phyloP scores from a whole-genome alignment of 2,329 filamentous ascomycete genomes.

The Fusarium sp. region DNA sequence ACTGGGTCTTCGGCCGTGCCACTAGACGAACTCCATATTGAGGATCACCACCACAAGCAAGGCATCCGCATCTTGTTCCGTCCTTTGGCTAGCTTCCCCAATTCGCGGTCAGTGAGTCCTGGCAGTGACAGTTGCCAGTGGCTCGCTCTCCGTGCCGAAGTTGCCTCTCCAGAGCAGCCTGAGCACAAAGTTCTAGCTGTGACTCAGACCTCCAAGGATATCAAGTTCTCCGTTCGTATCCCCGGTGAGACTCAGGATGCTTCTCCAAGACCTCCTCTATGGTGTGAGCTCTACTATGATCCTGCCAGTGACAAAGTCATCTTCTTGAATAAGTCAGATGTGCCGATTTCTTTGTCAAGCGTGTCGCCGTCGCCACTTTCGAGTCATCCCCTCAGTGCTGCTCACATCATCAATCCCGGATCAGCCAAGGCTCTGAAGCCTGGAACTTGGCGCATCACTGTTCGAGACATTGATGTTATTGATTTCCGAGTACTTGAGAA shows the following conservation, averaged over 20 bases:
- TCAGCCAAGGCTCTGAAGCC: constrained; percentile 63
- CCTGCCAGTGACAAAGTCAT: constrained; percentile 70
- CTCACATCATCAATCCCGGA: constrained; percentile 60
- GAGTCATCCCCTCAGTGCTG: constrained; percentile 58
- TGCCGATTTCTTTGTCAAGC: constrained; percentile 64
- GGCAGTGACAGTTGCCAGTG: constrained; percentile 69
- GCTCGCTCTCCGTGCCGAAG: constrained; percentile 68
- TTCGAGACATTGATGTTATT: constrained; percentile 63
- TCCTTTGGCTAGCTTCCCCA: constrained; percentile 64
- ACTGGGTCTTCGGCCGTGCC: constrained; percentile 61
- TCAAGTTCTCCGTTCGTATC: constrained; percentile 71
- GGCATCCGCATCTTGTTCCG: constrained; percentile 70
- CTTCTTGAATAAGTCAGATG: constrained; percentile 67
- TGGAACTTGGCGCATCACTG: constrained; percentile 69
- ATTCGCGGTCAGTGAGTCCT: constrained; percentile 67
- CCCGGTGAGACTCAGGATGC: constrained; percentile 62
- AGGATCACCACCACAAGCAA: constrained; percentile 66
- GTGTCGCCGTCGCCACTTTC: constrained; percentile 57
- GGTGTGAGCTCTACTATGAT: constrained; percentile 72
- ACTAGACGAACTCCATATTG: constrained; percentile 65
- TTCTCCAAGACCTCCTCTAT: constrained; percentile 62
- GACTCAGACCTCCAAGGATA: constrained; percentile 70
- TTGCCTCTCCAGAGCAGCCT: constrained; percentile 64
- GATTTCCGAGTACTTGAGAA: constrained; percentile 72
- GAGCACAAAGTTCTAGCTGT: constrained; percentile 70